Evolutionary conservation across 805 yeast species (phyloP).

Genomic region (Lipomyces yamanashiensis): DNA sequence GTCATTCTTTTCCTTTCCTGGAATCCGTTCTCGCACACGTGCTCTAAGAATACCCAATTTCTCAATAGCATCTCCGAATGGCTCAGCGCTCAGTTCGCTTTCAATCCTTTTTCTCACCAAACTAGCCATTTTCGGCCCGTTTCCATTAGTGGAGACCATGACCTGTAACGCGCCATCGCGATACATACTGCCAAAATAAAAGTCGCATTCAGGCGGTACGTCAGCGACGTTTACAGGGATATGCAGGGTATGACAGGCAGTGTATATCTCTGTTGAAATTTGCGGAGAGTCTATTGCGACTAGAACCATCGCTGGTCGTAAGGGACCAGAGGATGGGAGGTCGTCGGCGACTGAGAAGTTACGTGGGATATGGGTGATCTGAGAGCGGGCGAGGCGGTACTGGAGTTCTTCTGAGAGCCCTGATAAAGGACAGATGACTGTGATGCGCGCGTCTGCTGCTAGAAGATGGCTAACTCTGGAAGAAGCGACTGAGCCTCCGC

Average conservation of each 20-base stretch:
- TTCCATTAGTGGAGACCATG: constrained; percentile 83
- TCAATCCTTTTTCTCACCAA: constrained; percentile 62
- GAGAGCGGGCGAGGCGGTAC: constrained; percentile 42
- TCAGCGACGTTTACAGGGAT: constrained; percentile 79
- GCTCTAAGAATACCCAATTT: constrained; percentile 28
- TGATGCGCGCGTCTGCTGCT: constrained; percentile 70
- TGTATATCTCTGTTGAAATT: constrained; percentile 61
- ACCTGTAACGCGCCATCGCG: constrained; percentile 74
- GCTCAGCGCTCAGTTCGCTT: constrained; percentile 33
- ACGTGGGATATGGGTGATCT: constrained; percentile 49
- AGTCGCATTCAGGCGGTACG: constrained; percentile 81
- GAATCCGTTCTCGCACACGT: constrained; percentile 23
- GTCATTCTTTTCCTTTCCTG: constrained; percentile 20
- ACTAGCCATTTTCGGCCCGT: constrained; percentile 75
- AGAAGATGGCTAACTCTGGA: constrained; percentile 69
- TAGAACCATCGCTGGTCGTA: constrained; percentile 61
- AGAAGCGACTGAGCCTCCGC: constrained; percentile 72
- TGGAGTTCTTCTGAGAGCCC: constrained; percentile 47
- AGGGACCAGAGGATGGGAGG: constrained; percentile 42
- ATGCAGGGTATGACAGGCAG: constrained; percentile 50
- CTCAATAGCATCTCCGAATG: constrained; percentile 34
- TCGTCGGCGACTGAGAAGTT: constrained; percentile 27
- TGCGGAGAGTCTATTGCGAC: constrained; percentile 77
- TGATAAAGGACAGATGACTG: constrained; percentile 58
- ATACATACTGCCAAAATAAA: constrained; percentile 80